Conservation (phyloP, 2,329 filamentous ascomycete species). For the Periconia sp. region DNA sequence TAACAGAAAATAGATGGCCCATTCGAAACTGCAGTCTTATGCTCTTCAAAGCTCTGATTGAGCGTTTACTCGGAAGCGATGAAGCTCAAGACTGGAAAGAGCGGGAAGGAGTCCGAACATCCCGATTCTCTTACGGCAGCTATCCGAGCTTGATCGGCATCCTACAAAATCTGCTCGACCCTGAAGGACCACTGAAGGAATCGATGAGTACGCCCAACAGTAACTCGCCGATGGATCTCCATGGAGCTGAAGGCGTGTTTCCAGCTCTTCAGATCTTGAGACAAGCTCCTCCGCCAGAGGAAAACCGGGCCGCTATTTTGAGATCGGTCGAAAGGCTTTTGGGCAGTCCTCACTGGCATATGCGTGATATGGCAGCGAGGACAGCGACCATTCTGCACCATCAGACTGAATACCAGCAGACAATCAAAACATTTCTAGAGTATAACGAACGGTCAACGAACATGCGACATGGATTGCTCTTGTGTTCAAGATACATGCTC, state of each 20-base stretch:
- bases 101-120: constrained; percentile 38
- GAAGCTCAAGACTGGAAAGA: constrained; percentile 64
- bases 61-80: constrained; percentile 73
- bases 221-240: constrained; percentile 34
- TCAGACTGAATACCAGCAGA: constrained; percentile 23
- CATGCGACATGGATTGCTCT: constrained; percentile 32
- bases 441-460: constrained; percentile 20
- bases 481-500: constrained; percentile 35
- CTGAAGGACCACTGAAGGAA: constrained; percentile 27
- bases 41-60: constrained; percentile 82
- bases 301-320: constrained; percentile 58
- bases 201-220: constrained; percentile 23
- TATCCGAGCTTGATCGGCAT: constrained; percentile 67
- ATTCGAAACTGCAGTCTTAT: constrained; percentile 92
- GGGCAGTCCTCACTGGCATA: constrained; percentile 73
- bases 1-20: constrained; percentile 66
- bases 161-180: constrained; percentile 61
- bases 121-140: constrained; percentile 69
- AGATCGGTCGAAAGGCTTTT: constrained; percentile 63
- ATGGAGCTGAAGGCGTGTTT: constrained; percentile 68
- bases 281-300: constrained; percentile 66
- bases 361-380: constrained; percentile 77
- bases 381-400: constrained; percentile 55
- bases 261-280: constrained; percentile 81
- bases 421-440: constrained; percentile 21